Conservation (phyloP, 169 alveolate genomes). For the Cyclospora cayetanensis region DNA sequence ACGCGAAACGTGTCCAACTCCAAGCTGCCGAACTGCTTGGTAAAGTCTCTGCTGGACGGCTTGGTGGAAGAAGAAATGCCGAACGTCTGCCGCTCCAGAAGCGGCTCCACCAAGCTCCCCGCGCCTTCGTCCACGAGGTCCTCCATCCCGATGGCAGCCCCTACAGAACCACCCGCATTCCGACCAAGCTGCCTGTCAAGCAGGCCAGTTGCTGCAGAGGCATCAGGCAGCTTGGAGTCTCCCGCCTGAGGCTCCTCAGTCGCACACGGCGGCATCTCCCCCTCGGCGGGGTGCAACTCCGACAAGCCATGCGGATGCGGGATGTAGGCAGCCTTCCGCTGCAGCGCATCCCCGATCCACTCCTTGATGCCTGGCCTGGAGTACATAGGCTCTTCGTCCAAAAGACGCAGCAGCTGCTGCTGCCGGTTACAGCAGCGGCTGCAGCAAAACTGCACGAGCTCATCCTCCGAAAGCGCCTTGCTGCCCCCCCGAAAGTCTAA, state of each 20-base stretch:
- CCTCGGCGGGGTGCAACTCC: background rate
- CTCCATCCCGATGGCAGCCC: slow-evolving; percentile 42
- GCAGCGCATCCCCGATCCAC: slow-evolving; percentile 59
- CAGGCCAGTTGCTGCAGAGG: background rate
- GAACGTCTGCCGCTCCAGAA: slow-evolving; percentile 22
- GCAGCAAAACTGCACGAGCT: slow-evolving; percentile 55
- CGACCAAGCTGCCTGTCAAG: background rate
- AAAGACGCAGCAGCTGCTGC: slow-evolving; percentile 57
- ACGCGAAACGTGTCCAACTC: slow-evolving; percentile 23
- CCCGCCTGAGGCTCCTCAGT: background rate
- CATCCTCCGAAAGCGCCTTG: slow-evolving; percentile 61
- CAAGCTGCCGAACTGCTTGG: slow-evolving; percentile 16
- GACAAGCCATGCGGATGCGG: slow-evolving; percentile 65
- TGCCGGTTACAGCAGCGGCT: slow-evolving; percentile 64
- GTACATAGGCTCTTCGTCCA: slow-evolving; percentile 66
- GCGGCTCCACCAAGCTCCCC: slow-evolving; percentile 19
- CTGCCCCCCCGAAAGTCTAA: slow-evolving; percentile 61
- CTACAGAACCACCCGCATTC: background rate
- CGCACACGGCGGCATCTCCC: background rate
- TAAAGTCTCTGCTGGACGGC: slow-evolving; percentile 34
- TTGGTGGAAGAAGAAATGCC: slow-evolving; percentile 36
- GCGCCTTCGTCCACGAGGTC: slow-evolving; percentile 6
- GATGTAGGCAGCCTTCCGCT: slow-evolving; percentile 53
- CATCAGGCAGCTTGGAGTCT: background rate
- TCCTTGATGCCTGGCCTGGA: slow-evolving; percentile 57